These are phyloP conservation scores for Pyrrhoderma lamaoense DNA, from an alignment of 1,284 basidiomycete genomes.

Conservation along the genomic window DNA sequence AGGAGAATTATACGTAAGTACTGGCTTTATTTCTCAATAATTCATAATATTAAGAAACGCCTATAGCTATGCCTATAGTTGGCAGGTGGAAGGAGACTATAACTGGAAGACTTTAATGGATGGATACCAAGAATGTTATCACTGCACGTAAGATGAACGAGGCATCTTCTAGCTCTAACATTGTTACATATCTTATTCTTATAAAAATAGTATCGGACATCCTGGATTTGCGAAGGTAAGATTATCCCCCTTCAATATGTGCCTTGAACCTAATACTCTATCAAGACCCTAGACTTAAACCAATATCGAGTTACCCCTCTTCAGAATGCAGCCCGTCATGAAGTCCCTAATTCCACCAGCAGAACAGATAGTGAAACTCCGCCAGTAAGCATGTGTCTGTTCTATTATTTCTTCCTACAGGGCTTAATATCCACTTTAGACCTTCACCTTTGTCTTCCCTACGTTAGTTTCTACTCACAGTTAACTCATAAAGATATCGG, in stretches of 20 bases:
- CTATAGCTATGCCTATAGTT: conserved; percentile 13
- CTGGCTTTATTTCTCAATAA: neutral
- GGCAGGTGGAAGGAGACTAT: conserved; percentile 16
- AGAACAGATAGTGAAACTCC: conserved; percentile 2
- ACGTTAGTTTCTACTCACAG: conserved; percentile 12
- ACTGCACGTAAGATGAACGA: conserved; percentile 18
- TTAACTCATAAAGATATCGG: neutral
- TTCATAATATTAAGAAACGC: no score
- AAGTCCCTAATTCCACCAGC: conserved; percentile 14
- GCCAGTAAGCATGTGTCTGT: conserved; percentile 13
- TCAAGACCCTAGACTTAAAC: conserved; percentile 22
- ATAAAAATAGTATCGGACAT: conserved; percentile 21
- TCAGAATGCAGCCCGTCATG: conserved; percentile 21
- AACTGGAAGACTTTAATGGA: conserved; percentile 24
- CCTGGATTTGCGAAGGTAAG: conserved; percentile 22
- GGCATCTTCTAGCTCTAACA: neutral
- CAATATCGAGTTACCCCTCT: conserved; percentile 23
- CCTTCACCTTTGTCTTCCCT: conserved; percentile 23
- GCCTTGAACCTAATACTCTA: neutral
- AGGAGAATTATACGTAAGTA: conserved; percentile 16
- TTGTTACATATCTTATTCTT: neutral
- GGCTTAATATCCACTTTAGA: conserved; percentile 6
- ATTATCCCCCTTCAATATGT: neutral
- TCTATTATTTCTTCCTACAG: neutral
- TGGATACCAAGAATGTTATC: conserved; percentile 26